Percentiles rank a stretch among this genome's conserved stretches.
phyloP scores from a whole-genome alignment of 768 basidiomycete species.

The Atractiella rhizophila region DNA sequence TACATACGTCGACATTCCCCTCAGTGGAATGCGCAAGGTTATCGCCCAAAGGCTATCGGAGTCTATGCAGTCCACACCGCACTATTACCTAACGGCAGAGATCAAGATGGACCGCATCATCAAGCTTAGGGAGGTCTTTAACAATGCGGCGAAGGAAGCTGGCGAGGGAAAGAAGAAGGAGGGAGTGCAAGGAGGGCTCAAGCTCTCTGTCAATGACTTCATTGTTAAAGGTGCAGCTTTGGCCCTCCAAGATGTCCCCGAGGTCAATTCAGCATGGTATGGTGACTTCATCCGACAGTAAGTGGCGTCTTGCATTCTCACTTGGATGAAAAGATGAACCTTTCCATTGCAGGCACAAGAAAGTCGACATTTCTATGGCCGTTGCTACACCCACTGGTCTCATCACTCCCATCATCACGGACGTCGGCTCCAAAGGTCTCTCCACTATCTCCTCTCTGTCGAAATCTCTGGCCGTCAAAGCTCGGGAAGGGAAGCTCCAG shows the following conservation, averaged over 20 bases:
- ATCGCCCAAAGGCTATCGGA: conserved; percentile 75
- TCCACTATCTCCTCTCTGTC: conserved; percentile 76
- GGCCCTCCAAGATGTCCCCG: conserved; percentile 80
- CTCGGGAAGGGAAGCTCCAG: conserved; percentile 81
- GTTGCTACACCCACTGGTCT: conserved; percentile 87
- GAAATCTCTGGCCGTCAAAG: conserved; percentile 78
- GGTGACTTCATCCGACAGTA: conserved; percentile 84
- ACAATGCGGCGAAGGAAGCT: conserved; percentile 36
- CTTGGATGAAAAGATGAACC: conserved; percentile 1
- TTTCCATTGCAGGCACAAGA: conserved; percentile 47
- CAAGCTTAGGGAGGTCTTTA: conserved; percentile 88
- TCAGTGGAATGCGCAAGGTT: conserved; percentile 78
- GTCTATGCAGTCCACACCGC: conserved; percentile 82
- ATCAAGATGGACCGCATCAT: conserved; percentile 87
- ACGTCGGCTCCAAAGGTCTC: conserved; percentile 75
- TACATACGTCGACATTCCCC: conserved; percentile 58
- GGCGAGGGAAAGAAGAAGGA: conserved; percentile 43
- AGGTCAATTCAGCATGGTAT: conserved; percentile 92
- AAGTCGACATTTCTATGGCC: conserved; percentile 87
- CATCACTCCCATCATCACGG: conserved; percentile 90
- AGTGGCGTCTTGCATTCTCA: conserved; percentile 19
- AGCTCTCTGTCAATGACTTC: conserved; percentile 94
- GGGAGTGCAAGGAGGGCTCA: conserved; percentile 27
- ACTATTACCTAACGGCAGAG: conserved; percentile 87
- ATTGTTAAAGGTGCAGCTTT: conserved; percentile 81